phyloP scores from a whole-genome alignment of 2,329 filamentous ascomycete species.

The Coniochaeta prunicola region DNA sequence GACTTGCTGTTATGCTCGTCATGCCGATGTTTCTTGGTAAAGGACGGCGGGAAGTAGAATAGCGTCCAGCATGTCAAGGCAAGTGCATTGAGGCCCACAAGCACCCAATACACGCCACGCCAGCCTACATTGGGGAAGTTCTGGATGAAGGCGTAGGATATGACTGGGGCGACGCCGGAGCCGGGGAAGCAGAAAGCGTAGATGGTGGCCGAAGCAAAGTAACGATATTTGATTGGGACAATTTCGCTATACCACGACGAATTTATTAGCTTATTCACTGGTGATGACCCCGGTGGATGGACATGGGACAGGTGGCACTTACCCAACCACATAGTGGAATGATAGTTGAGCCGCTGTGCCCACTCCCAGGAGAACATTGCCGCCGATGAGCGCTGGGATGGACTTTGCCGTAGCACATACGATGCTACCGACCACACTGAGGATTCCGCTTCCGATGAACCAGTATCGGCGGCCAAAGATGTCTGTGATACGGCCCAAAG shows the following conservation, averaged over 20 bases:
- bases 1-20: constrained; percentile 1
- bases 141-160: constrained; percentile 10
- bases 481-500: constrained; percentile 7
- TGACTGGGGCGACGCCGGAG: constrained; percentile 9
- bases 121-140: constrained; percentile 9
- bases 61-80: constrained; percentile 8
- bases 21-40: constrained; percentile 9
- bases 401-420: constrained; percentile 6
- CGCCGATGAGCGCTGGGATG: constrained; percentile 9
- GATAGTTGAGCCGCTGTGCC: constrained; percentile 9
- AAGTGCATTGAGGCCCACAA: constrained; percentile 9
- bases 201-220: constrained; percentile 6
- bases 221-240: constrained; percentile 13
- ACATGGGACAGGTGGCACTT: background rate
- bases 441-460: constrained; percentile 8
- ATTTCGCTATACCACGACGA: constrained; percentile 6
- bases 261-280: background rate
- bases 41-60: constrained; percentile 13
- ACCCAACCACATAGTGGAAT: constrained; percentile 12
- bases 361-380: constrained; percentile 10
- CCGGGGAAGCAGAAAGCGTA: constrained; percentile 10
- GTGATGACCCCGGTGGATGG: background rate
- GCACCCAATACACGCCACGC: constrained; percentile 11
- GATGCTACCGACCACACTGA: constrained; percentile 9
- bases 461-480: constrained; percentile 10